phyloP scores from a whole-genome alignment of 75 land plant species.

The Pinus albicaulis region DNA sequence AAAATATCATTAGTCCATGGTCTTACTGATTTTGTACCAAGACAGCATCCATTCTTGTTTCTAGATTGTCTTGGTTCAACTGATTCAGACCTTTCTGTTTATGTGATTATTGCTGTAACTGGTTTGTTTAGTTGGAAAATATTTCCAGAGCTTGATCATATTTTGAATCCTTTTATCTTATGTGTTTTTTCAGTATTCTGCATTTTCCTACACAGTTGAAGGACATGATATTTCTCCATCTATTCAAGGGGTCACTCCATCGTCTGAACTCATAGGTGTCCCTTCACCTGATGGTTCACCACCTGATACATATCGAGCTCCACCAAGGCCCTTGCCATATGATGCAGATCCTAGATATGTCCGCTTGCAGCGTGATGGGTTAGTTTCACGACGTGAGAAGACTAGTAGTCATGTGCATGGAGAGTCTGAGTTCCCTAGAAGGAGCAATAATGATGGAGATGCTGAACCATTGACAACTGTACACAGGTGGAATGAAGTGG shows the following conservation, averaged over 20 bases:
- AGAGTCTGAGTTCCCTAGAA: conserved; percentile 63
- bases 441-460: conserved; percentile 37
- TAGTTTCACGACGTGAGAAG: conserved; percentile 66
- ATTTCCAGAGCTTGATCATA: not conserved
- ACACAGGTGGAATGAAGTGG: conserved; percentile 49
- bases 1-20: not conserved
- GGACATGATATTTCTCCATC: conserved; percentile 39
- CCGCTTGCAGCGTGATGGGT: conserved; percentile 60
- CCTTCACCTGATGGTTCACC: conserved; percentile 32
- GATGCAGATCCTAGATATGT: conserved; percentile 77
- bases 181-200: conserved; percentile 40
- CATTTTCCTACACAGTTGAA: conserved; percentile 51
- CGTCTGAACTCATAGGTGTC: conserved; percentile 26
- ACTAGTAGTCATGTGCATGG: conserved; percentile 71
- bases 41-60: not conserved
- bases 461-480: conserved; percentile 38
- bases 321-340: conserved; percentile 92
- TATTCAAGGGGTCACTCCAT: conserved; percentile 43
- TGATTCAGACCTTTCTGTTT: not conserved
- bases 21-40: not conserved
- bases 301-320: conserved; percentile 72
- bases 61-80: not conserved
- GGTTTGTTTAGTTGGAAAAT: not conserved
- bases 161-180: not conserved
- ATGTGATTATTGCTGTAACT: not conserved